These are phyloP conservation scores for Forsythia suspensa DNA, from an alignment of 257 asterid species.

Conservation along the genomic window DNA sequence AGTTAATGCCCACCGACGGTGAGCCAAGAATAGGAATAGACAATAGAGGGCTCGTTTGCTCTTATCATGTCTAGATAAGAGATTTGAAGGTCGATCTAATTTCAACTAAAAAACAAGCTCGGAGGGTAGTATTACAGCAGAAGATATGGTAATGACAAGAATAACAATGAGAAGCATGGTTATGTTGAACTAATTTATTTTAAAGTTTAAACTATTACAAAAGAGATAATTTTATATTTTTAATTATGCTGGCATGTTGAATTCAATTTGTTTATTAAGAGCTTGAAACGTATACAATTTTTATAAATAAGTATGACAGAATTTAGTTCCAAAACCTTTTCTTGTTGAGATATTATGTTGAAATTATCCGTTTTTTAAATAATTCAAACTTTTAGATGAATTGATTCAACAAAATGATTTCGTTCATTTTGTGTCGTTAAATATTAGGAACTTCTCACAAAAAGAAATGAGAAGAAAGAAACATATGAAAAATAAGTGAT, in stretches of 20 bases:
- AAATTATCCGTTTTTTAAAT: neutral
- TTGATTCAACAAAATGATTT: neutral
- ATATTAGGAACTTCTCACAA: neutral
- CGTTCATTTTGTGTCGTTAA: neutral
- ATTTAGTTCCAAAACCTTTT: neutral
- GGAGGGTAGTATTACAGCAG: no score
- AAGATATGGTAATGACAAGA: no score
- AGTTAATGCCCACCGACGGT: no score
- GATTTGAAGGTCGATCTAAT: no score
- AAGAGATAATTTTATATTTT: no score
- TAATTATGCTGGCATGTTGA: neutral
- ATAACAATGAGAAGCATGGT: no score
- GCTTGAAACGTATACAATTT: neutral
- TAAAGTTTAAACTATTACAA: no score
- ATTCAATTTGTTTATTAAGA: neutral
- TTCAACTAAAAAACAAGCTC: no score
- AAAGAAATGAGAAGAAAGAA: neutral
- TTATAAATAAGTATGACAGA: neutral
- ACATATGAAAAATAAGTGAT: neutral
- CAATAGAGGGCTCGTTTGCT: no score
- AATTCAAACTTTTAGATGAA: neutral
- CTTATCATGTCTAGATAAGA: no score
- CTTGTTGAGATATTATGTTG: neutral
- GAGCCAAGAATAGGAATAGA: no score
- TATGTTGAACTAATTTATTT: no score